Evolutionary conservation across 768 basidiomycete species (phyloP).

Genomic region (Lactarius akahatsu): DNA sequence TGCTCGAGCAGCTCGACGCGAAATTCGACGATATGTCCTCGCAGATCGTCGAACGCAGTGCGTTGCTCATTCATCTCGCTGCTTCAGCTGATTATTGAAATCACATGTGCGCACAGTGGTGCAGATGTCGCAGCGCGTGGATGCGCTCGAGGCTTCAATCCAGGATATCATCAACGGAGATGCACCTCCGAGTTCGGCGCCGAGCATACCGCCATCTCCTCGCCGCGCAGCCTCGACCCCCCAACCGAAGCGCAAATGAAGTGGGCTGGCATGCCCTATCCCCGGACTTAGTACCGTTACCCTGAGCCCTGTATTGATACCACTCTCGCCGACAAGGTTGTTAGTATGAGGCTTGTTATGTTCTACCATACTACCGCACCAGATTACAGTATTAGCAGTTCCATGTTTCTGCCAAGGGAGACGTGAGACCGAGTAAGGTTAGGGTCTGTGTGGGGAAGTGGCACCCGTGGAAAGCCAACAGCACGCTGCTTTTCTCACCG

Average conservation of each 20-base stretch:
- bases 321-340: neutral
- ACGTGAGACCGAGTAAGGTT: neutral
- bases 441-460: neutral
- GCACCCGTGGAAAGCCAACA: neutral
- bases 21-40: constrained; percentile 93
- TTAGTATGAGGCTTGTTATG: neutral
- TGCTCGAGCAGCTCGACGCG: constrained; percentile 83
- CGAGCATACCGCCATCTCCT: constrained; percentile 63
- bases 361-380: neutral
- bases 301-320: neutral
- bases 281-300: neutral
- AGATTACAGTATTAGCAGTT: neutral
- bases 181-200: constrained; percentile 36
- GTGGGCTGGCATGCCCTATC: neutral
- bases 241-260: constrained; percentile 15
- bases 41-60: constrained; percentile 83
- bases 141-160: constrained; percentile 84
- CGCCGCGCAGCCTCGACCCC: constrained; percentile 1
- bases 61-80: constrained; percentile 34
- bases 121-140: constrained; percentile 90
- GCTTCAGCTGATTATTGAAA: constrained; percentile 19
- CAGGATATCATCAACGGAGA: constrained; percentile 90
- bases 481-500: neutral
- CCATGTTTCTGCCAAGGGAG: neutral
- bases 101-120: constrained; percentile 56